phyloP scores from a whole-genome alignment of 106 monocot species.

The Gastrodia elata region DNA sequence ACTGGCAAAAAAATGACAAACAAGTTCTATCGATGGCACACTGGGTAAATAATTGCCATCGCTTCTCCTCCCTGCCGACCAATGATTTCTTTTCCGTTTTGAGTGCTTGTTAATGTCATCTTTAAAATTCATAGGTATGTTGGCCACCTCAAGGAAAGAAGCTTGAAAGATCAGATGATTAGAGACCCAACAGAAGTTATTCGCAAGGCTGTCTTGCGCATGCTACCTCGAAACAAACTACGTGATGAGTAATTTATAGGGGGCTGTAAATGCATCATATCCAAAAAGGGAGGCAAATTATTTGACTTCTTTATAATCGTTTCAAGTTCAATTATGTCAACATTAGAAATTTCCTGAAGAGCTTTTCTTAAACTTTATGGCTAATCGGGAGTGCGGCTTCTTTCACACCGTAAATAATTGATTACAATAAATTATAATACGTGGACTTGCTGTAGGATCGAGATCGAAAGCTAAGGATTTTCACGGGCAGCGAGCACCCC shows the following conservation, averaged over 20 bases:
- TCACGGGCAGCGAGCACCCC: conserved; percentile 69
- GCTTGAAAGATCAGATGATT: conserved; percentile 70
- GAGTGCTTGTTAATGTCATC: background rate
- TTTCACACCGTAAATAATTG: background rate
- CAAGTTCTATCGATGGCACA: conserved; percentile 92
- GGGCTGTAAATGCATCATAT: background rate
- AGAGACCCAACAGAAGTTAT: conserved; percentile 98
- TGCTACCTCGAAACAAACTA: conserved; percentile 92
- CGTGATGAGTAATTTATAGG: conserved; percentile 58
- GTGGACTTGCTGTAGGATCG: conserved; percentile 54
- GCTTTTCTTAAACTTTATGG: background rate
- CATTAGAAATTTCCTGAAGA: background rate
- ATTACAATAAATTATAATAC: background rate
- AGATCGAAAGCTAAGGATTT: conserved; percentile 90
- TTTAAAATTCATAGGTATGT: conserved; percentile 41
- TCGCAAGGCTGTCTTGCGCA: conserved; percentile 84
- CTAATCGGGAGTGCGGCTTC: background rate
- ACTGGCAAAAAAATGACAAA: conserved; percentile 83
- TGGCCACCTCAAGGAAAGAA: conserved; percentile 85
- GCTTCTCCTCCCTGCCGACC: background rate
- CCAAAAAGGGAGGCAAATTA: background rate
- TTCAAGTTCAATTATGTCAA: too few species aligned
- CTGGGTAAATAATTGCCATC: conserved; percentile 54
- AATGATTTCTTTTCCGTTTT: background rate
- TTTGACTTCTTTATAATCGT: background rate